phyloP scores from a whole-genome alignment of 2,329 filamentous ascomycete genomes.

The Parastagonospora avenae region DNA sequence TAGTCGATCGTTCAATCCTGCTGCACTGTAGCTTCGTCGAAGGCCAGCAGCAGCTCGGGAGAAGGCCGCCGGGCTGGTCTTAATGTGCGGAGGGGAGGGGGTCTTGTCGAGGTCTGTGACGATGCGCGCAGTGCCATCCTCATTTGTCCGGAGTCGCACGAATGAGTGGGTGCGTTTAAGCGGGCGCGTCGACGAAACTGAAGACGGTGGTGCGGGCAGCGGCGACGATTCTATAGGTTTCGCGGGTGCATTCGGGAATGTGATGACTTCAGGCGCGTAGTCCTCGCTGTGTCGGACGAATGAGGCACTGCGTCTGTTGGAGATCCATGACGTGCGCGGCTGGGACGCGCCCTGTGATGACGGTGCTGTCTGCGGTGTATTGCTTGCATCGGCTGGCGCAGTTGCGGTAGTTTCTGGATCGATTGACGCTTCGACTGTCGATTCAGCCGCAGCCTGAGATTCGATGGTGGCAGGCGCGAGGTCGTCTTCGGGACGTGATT shows the following conservation, averaged over 20 bases:
- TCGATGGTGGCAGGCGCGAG: slow-evolving; percentile 14
- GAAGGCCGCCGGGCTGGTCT: slow-evolving; percentile 52
- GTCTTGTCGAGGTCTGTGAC: slow-evolving; percentile 71
- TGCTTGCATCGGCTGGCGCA: slow-evolving; percentile 30
- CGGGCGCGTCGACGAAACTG: slow-evolving; percentile 30
- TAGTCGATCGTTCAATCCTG: slow-evolving; percentile 50
- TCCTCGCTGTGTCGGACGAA: slow-evolving; percentile 45
- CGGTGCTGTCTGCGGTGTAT: slow-evolving; percentile 38
- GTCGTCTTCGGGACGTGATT: slow-evolving; percentile 15
- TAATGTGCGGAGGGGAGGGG: slow-evolving; percentile 67
- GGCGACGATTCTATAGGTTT: slow-evolving; percentile 49
- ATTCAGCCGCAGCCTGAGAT: slow-evolving; percentile 22
- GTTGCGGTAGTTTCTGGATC: slow-evolving; percentile 31
- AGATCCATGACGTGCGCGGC: slow-evolving; percentile 48
- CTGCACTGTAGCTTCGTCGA: slow-evolving; percentile 73
- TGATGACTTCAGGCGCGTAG: slow-evolving; percentile 36
- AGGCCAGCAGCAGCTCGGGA: slow-evolving; percentile 57
- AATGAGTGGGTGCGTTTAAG: slow-evolving; percentile 54
- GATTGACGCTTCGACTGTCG: slow-evolving; percentile 25
- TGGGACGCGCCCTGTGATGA: slow-evolving; percentile 40
- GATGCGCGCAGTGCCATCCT: slow-evolving; percentile 90
- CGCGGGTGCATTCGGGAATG: slow-evolving; percentile 31
- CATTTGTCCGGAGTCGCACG: slow-evolving; percentile 79
- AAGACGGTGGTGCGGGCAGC: slow-evolving; percentile 49
- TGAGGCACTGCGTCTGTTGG: slow-evolving; percentile 53